Conservation (phyloP, 306 rosid genomes). For the Quercus aquifolioides region DNA sequence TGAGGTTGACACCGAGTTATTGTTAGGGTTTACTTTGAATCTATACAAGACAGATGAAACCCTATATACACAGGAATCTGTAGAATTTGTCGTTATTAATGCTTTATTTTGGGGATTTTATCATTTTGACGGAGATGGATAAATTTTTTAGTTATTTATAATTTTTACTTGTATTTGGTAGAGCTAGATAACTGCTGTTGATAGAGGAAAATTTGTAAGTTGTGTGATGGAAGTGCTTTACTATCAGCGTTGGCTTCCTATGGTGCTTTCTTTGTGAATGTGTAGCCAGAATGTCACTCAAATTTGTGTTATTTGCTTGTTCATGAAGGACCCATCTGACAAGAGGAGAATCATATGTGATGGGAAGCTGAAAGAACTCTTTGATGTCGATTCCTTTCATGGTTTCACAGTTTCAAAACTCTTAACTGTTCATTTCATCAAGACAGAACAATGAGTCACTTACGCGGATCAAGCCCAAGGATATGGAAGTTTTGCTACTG, state of each 20-base stretch:
- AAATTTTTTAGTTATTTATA: not conserved
- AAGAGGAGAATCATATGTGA: constrained; percentile 69
- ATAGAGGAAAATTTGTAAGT: not conserved
- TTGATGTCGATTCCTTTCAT: constrained; percentile 49
- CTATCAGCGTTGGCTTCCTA: not conserved
- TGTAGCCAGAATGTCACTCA: not conserved
- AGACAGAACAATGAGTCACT: constrained; percentile 44
- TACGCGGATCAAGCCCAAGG: constrained; percentile 22
- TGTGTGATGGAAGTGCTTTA: not conserved
- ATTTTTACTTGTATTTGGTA: not conserved
- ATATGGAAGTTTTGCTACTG: constrained; percentile 32
- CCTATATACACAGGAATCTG: not conserved
- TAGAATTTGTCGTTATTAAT: not conserved
- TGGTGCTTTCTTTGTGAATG: not conserved
- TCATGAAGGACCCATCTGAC: constrained; percentile 71
- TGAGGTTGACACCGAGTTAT: not conserved
- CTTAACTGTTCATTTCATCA: constrained; percentile 61
- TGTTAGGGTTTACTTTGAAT: not conserved
- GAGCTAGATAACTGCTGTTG: not conserved
- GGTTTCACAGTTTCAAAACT: constrained; percentile 77
- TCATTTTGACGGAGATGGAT: not conserved
- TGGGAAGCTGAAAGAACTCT: constrained; percentile 76
- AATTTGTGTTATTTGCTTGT: constrained; percentile 7
- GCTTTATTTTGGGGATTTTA: not conserved
- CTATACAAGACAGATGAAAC: not conserved